phyloP scores from a whole-genome alignment of 768 basidiomycete genomes.

The Auricularia sp. region DNA sequence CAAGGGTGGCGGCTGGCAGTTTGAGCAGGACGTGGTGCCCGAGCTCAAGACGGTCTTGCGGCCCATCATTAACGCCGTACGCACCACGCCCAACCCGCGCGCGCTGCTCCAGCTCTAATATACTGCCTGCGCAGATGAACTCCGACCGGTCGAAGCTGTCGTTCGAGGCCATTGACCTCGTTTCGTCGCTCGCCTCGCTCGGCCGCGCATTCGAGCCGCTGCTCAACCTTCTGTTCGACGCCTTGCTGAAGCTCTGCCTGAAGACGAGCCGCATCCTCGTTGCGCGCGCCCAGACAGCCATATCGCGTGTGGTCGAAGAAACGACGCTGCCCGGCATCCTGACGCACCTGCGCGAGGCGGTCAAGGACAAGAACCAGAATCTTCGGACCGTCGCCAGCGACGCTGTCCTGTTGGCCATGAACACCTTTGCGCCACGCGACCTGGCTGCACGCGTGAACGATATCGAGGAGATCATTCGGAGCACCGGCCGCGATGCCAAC shows the following conservation, averaged over 20 bases:
- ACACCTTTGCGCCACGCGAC: conserved; percentile 70
- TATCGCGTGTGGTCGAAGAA: conserved; percentile 50
- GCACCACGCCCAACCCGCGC: not conserved
- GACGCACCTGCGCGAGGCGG: conserved; percentile 43
- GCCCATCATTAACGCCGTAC: conserved; percentile 44
- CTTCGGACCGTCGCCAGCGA: conserved; percentile 59
- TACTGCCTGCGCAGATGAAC: conserved; percentile 19
- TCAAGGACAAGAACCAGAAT: conserved; percentile 59
- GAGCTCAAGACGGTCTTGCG: conserved; percentile 42
- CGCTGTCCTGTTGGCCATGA: conserved; percentile 52
- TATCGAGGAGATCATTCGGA: conserved; percentile 59
- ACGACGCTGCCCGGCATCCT: conserved; percentile 60
- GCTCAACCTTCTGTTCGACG: conserved; percentile 54
- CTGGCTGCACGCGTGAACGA: conserved; percentile 62
- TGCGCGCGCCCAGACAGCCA: conserved; percentile 50
- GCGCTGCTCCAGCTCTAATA: not conserved
- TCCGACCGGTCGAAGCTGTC: conserved; percentile 71
- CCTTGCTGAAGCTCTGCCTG: conserved; percentile 54
- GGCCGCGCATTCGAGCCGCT: conserved; percentile 57
- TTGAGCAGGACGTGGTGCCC: conserved; percentile 39
- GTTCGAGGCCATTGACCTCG: conserved; percentile 50
- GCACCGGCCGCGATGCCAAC: conserved; percentile 60
- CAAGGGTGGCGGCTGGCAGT: conserved; percentile 42
- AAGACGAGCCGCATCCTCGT: conserved; percentile 73
- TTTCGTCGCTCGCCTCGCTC: conserved; percentile 44